Evolutionary conservation across 768 basidiomycete species (phyloP).

Genomic region (Phanerodontia chrysosporium): DNA sequence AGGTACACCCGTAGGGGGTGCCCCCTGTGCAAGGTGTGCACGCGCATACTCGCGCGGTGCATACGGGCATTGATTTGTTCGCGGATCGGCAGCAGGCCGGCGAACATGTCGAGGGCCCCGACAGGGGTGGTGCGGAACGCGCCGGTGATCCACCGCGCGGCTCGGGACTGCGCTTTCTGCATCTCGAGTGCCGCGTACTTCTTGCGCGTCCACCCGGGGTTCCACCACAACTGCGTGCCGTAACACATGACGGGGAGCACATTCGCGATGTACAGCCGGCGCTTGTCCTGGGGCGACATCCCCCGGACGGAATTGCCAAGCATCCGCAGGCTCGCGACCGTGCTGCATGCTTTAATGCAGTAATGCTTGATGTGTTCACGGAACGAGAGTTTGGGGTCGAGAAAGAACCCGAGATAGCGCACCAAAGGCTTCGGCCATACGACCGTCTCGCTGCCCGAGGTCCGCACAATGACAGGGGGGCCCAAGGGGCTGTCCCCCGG

Average conservation of each 20-base stretch:
- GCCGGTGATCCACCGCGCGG: conserved; percentile 15
- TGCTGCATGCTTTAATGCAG: conserved; percentile 11
- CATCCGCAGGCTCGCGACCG: conserved; percentile 6
- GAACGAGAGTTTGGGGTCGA: conserved; percentile 15
- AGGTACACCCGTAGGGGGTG: conserved; percentile 5
- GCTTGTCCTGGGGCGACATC: conserved; percentile 10
- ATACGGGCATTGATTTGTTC: conserved; percentile 11
- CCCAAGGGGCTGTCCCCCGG: background rate
- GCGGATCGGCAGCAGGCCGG: conserved; percentile 13
- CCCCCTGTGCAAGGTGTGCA: background rate
- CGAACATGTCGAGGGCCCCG: conserved; percentile 10
- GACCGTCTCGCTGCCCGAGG: background rate
- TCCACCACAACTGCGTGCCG: conserved; percentile 18
- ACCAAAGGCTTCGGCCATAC: background rate
- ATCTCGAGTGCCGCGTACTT: conserved; percentile 5
- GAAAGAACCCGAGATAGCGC: conserved; percentile 17
- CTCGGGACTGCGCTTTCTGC: conserved; percentile 13
- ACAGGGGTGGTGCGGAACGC: conserved; percentile 15
- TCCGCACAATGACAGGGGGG: background rate
- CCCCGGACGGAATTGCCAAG: conserved; percentile 18
- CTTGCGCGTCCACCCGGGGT: conserved; percentile 4
- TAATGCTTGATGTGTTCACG: conserved; percentile 9
- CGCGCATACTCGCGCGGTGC: background rate
- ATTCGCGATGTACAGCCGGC: conserved; percentile 16
- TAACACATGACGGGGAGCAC: conserved; percentile 17